Evolutionary conservation across 306 rosid genomes (phyloP).

Genomic region (Fagus crenata): DNA sequence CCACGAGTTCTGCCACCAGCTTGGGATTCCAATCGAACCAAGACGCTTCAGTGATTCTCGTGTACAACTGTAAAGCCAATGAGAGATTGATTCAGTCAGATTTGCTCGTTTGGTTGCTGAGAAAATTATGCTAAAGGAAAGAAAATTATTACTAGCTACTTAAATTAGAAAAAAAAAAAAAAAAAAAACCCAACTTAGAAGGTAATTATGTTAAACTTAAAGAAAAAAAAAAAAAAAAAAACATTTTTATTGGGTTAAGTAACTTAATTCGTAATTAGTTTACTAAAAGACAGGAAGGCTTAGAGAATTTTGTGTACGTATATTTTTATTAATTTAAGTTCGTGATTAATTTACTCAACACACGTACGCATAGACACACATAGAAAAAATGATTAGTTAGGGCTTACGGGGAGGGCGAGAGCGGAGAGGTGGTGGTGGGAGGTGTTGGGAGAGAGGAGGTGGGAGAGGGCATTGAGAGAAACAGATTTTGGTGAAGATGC

Average conservation of each 20-base stretch:
- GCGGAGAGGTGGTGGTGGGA: conserved; percentile 55
- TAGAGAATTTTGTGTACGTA: no score
- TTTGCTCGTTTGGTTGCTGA: neutral
- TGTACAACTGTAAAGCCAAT: conserved; percentile 52
- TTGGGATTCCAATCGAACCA: conserved; percentile 78
- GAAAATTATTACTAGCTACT: neutral
- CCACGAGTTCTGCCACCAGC: conserved; percentile 60
- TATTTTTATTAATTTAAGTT: no score
- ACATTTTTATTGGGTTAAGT: no score
- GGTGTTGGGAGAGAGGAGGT: conserved; percentile 62
- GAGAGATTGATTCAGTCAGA: neutral
- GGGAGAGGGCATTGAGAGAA: conserved; percentile 60
- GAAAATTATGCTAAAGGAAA: neutral
- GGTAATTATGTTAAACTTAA: no score
- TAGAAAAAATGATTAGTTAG: neutral
- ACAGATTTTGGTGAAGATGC: conserved; percentile 54
- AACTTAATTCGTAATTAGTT: no score
- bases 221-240: neutral
- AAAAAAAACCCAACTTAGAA: neutral
- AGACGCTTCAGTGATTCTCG: conserved; percentile 48
- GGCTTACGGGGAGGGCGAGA: conserved; percentile 57
- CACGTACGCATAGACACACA: neutral
- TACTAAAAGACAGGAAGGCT: no score
- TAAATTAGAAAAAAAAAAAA: neutral
- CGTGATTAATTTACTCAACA: no score